A percentile compares a stretch with the other conserved stretches of the same genome.
Evolutionary conservation across 2,329 filamentous ascomycete genomes (phyloP).

Genomic region (Fusarium austroafricanum): DNA sequence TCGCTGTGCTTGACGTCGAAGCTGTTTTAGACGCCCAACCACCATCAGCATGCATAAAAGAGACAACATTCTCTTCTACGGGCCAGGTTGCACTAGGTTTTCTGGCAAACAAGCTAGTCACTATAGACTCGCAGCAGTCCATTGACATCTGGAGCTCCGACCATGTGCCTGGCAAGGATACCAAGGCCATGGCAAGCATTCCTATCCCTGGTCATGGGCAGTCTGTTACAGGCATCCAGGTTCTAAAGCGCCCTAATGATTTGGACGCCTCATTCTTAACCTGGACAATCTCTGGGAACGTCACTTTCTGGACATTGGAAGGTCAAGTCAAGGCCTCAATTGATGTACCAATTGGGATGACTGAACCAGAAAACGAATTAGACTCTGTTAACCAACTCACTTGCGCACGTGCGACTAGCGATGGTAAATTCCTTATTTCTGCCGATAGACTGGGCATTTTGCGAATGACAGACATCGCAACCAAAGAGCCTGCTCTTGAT

Average conservation of each 20-base stretch:
- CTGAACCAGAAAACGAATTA: slow-evolving; percentile 60
- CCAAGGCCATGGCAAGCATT: slow-evolving; percentile 58
- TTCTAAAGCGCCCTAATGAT: slow-evolving; percentile 69
- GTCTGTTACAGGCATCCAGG: slow-evolving; percentile 77
- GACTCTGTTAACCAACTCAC: slow-evolving; percentile 69
- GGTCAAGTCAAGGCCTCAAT: slow-evolving; percentile 75
- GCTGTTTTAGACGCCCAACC: slow-evolving; percentile 58
- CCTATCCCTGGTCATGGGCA: slow-evolving; percentile 73
- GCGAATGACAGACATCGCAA: slow-evolving; percentile 72
- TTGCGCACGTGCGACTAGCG: slow-evolving; percentile 68
- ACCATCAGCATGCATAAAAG: slow-evolving; percentile 53
- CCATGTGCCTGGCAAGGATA: slow-evolving; percentile 55
- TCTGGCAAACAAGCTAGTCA: slow-evolving; percentile 74
- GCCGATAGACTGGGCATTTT: slow-evolving; percentile 91
- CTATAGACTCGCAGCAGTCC: slow-evolving; percentile 79
- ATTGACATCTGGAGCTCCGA: slow-evolving; percentile 74
- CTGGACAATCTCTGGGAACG: slow-evolving; percentile 83
- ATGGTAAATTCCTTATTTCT: slow-evolving; percentile 76
- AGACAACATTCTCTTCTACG: slow-evolving; percentile 52
- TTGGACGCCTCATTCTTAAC: slow-evolving; percentile 82
- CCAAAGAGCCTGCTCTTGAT: slow-evolving; percentile 72
- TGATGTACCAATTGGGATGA: slow-evolving; percentile 76
- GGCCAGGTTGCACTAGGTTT: slow-evolving; percentile 76
- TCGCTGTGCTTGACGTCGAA: slow-evolving; percentile 64
- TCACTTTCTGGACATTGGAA: slow-evolving; percentile 84